These are phyloP conservation scores for Aurantiochytrium sp. DNA, from an alignment of 108 stramenopile species.

Conservation along the genomic window DNA sequence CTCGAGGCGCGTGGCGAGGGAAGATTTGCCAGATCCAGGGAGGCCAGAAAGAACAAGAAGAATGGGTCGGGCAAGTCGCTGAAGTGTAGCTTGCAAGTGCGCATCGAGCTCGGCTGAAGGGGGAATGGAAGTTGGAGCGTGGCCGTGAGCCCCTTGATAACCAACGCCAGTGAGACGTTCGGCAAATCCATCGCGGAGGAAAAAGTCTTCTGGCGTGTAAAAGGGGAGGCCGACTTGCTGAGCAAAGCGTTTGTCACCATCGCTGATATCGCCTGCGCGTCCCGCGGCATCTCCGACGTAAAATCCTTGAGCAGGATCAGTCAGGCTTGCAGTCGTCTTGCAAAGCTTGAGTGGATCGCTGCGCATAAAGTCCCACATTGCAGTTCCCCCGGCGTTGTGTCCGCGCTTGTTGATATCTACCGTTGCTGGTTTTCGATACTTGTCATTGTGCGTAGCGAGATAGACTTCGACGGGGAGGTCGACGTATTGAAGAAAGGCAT, in stretches of 20 bases:
- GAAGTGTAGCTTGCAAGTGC: not conserved
- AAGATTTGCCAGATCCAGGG: not conserved
- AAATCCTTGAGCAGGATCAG: not conserved
- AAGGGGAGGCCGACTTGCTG: not conserved
- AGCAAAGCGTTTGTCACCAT: not conserved
- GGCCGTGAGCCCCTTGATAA: too few species aligned
- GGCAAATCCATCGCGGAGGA: not conserved
- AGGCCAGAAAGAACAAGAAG: not conserved
- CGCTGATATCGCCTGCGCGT: not conserved
- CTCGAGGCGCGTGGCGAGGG: not conserved
- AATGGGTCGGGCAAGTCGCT: not conserved
- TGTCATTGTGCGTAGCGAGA: not conserved
- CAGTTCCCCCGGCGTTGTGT: not conserved
- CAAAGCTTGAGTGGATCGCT: not conserved
- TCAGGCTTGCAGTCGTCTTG: not conserved
- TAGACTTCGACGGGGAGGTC: not conserved
- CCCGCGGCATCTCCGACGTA: constrained; percentile 18
- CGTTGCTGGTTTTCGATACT: not conserved
- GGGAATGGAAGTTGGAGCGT: too few species aligned
- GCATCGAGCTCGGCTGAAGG: not conserved
- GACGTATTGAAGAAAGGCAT: not conserved
- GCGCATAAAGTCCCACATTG: not conserved
- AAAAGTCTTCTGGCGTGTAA: not conserved
- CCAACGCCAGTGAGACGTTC: not conserved
- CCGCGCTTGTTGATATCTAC: not conserved